These are phyloP conservation scores for Carex kokanica DNA, from an alignment of 176 grass and related monocot genomes.

Conservation along the genomic window DNA sequence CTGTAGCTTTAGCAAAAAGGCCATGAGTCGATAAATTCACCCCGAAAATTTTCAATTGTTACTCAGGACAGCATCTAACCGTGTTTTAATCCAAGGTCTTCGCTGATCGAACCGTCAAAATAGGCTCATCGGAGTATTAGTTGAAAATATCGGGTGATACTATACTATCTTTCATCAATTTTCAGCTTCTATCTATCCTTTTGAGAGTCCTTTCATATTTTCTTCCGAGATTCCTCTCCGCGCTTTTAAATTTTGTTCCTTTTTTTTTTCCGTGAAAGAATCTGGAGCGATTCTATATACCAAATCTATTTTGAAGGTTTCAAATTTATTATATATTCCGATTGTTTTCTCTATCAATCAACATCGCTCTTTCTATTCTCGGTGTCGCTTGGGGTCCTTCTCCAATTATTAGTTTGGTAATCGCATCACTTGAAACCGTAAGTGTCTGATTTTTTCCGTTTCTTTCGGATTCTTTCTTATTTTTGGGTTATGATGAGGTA, in stretches of 20 bases:
- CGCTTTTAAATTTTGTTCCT: not conserved
- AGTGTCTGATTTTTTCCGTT: not conserved
- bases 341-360: constrained; percentile 9
- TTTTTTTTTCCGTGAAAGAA: not conserved
- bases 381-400: not conserved
- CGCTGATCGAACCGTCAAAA: not conserved
- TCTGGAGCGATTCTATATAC: not conserved
- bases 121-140: not conserved
- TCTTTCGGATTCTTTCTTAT: constrained; percentile 4
- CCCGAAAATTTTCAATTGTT: not conserved
- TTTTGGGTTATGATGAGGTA: not conserved
- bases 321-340: not conserved
- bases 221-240: constrained; percentile 5
- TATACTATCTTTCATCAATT: not conserved
- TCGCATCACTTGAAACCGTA: not conserved
- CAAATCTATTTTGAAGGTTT: constrained; percentile 9
- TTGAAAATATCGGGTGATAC: not conserved
- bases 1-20: not conserved
- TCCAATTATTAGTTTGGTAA: not conserved
- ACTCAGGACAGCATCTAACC: not conserved
- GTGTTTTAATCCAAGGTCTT: not conserved
- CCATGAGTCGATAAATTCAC: not conserved
- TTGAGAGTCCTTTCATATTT: not conserved
- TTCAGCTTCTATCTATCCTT: not conserved
- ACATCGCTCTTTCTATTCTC: constrained; percentile 16